A percentile compares a stretch with the other conserved stretches of the same genome.
phyloP scores from a whole-genome alignment of 1,139 yeast genomes.

The Suhomyces taliae region DNA sequence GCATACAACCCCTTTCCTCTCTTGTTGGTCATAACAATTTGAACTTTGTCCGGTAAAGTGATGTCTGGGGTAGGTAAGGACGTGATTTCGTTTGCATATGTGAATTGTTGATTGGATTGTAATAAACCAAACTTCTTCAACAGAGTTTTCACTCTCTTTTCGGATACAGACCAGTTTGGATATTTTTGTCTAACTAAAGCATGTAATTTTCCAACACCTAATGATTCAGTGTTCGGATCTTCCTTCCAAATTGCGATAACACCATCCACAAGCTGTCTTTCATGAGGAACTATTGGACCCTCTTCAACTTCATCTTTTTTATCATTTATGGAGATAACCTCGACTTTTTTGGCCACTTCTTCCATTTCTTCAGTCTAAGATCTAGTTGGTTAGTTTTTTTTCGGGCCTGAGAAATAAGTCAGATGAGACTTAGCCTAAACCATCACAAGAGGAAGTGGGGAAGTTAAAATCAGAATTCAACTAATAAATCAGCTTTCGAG shows the following conservation, averaged over 20 bases:
- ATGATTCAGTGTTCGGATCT: constrained; percentile 61
- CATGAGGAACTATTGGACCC: constrained; percentile 54
- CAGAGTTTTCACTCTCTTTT: constrained; percentile 53
- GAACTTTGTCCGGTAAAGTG: constrained; percentile 47
- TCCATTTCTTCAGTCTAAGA: constrained; percentile 1
- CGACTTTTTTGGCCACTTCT: constrained; percentile 18
- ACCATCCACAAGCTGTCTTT: constrained; percentile 61
- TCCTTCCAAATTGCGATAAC: constrained; percentile 67
- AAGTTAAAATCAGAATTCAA: too few species aligned
- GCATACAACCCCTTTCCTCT: constrained; percentile 55
- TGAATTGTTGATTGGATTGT: constrained; percentile 39
- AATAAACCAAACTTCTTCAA: constrained; percentile 57
- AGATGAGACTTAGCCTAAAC: not conserved
- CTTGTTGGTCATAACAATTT: constrained; percentile 42
- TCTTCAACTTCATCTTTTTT: constrained; percentile 19
- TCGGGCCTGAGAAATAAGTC: not conserved
- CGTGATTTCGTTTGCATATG: constrained; percentile 55
- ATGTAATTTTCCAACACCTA: constrained; percentile 57
- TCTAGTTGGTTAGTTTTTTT: not conserved
- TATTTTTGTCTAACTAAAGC: constrained; percentile 50
- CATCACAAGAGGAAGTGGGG: not conserved
- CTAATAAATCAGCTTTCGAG: not conserved
- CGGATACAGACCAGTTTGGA: constrained; percentile 64
- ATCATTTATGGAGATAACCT: constrained; percentile 38
- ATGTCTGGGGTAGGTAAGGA: constrained; percentile 53